Evolutionary conservation across 2,329 filamentous ascomycete genomes (phyloP), one percentile per base, ranked within the genome.

Genomic region (Teratosphaeria zuluensis): DNA sequence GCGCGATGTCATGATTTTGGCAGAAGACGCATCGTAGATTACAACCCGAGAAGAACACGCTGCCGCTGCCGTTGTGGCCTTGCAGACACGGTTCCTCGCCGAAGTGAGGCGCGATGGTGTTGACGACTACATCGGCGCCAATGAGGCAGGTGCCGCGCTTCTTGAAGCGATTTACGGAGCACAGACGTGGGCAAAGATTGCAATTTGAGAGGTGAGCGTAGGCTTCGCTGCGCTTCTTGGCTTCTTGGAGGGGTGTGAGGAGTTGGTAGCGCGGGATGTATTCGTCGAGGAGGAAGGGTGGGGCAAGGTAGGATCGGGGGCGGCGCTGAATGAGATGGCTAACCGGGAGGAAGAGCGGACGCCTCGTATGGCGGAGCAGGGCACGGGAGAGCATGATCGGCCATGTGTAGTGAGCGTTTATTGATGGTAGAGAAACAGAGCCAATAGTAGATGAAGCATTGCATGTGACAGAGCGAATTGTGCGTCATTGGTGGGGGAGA

Each of bases 31-130:
- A 94, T 38, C 87, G 78, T 62, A 90, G 70, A 68, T 88, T 90
- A 69, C 86, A 88, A 31, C 88, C 88, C 7, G 82, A 86, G 77
- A 94, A 92, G 75, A 92, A 92, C 46, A 95, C 88, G 7, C 85
- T 83, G 12, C 89, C 90, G 60, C 85, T 89, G 12, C 89, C 90
- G 70, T 90, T 83, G 68, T 89, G 88, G 4, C 90, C 89, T 72
- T 94, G 88, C 19, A 95, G 84, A 70, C 88, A 94, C 0, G 89
- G 87, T 70, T 95, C 85, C 57, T 92, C 89, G 51, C 89, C 89
- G 70, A 92, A 92, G 73, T 94, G 90, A 55, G 89, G 90, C 59
- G 89, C 89, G 64, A 95, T 90, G 7, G 89, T 88, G 70, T 90
- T 91, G 64, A 94, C 88, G 67, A 90, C 90, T 58, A 84, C 88